phyloP scores from a whole-genome alignment of 2,329 filamentous ascomycete genomes.

The Seiridium unicorne region DNA sequence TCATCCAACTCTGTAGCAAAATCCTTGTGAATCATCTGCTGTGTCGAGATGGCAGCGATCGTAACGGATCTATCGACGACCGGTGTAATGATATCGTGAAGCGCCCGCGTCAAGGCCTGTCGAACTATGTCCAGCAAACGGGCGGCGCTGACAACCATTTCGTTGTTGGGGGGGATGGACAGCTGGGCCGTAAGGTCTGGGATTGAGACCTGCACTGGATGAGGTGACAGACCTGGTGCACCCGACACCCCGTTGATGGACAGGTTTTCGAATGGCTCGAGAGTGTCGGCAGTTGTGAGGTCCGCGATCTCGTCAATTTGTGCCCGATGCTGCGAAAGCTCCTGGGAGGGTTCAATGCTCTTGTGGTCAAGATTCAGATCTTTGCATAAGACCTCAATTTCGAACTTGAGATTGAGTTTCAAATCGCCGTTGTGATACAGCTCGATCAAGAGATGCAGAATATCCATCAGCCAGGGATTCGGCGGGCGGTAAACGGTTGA shows the following conservation, averaged over 20 bases:
- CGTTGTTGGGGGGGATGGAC: conserved; percentile 77
- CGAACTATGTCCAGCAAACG: conserved; percentile 76
- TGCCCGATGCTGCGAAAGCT: conserved; percentile 72
- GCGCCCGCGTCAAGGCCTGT: conserved; percentile 81
- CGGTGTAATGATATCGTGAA: conserved; percentile 94
- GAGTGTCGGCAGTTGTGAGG: conserved; percentile 60
- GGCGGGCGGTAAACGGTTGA: conserved; percentile 91
- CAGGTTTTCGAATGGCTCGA: conserved; percentile 82
- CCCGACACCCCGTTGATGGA: conserved; percentile 72
- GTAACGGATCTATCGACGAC: conserved; percentile 97
- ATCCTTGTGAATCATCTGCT: conserved; percentile 93
- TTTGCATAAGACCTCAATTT: conserved; percentile 96
- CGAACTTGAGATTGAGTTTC: conserved; percentile 96
- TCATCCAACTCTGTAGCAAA: conserved; percentile 92
- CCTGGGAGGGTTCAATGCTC: conserved; percentile 80
- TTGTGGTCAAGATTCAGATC: conserved; percentile 91
- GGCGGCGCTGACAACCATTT: conserved; percentile 70
- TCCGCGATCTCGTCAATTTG: conserved; percentile 62
- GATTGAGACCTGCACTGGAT: conserved; percentile 74
- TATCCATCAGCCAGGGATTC: conserved; percentile 98
- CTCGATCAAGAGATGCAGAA: conserved; percentile 86
- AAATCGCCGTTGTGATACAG: conserved; percentile 90
- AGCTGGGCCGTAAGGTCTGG: conserved; percentile 81
- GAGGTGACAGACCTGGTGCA: conserved; percentile 72
- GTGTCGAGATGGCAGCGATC: conserved; percentile 94